Base-by-base conservation (phyloP, 2,329 filamentous ascomycete species). In the Chaetomiaceae sp. region DNA sequence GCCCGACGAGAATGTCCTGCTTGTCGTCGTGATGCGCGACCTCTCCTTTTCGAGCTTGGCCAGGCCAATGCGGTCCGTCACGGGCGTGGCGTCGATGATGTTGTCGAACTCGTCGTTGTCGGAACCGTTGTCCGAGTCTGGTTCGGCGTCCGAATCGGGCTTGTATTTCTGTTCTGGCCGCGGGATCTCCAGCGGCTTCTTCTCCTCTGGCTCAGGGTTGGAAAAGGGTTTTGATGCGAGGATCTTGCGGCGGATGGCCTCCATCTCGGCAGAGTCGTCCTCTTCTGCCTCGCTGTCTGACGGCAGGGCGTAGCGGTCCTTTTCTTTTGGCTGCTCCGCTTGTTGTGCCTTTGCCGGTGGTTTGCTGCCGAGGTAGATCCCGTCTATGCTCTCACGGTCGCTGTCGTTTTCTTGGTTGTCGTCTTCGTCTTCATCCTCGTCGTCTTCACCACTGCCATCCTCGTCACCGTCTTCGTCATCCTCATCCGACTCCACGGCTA, bases 201-300 rank as follows among this genome's bases (percentile, higher is more conserved):
- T 72, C 67, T 64, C 44, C 64, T 61, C 40, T 70, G 45, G 35
- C 37, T 68, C 63, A 9, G 77, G 70, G 58, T 87, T 87, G 37
- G 86, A 73, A 63, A 99, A 99, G 0, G 90, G 82, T 65, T 92
- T 96, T 6, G 92, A 96, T 6, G 86, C 87, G 2, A 99, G 78
- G n/a, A 97, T 89, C 60, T 89, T 88, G 48, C 86, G 83, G 43
- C 93, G 81, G 46, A 99, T 85, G 63, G 95, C 91, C 31, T 89
- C 91, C 91, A 97, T 97, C 51, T 96, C 86, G 50, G 87, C 88
- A 27, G 81, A 82, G 60, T 89, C 86, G 53, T 91, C 86, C 7
- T 56, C 55, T 6, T 54, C 53, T 4, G 55, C 87, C 27, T 55
- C 88, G 34, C 81, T 82, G 59, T 89, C 85, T 49, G 90, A 86